phyloP scores from a whole-genome alignment of 169 alveolate species.

The Haemoproteus tartakovskyi region DNA sequence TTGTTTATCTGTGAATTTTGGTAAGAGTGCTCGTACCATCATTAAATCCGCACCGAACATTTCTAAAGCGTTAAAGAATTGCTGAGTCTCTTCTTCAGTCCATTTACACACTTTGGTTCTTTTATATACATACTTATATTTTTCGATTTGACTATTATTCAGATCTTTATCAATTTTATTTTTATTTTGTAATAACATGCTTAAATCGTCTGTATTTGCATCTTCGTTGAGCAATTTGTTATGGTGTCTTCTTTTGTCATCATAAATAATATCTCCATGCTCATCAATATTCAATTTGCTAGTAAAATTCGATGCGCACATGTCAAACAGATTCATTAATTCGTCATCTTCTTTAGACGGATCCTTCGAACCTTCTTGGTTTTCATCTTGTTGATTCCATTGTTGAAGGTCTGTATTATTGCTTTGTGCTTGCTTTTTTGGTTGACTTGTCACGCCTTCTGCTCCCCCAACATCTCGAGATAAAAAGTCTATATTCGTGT shows the following conservation, averaged over 20 bases:
- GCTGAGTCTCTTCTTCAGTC: slow-evolving; percentile 73
- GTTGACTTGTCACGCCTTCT: too few relatives aligned
- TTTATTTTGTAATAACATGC: slow-evolving; percentile 15
- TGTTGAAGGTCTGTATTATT: too few relatives aligned
- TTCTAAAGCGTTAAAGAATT: slow-evolving; percentile 74
- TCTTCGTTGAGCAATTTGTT: slow-evolving; percentile 17
- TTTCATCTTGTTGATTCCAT: too few relatives aligned
- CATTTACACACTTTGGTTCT: slow-evolving; percentile 69
- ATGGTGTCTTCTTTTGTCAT: slow-evolving; percentile 18
- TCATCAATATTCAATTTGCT: slow-evolving; percentile 46
- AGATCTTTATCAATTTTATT: slow-evolving; percentile 10
- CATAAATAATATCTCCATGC: slow-evolving; percentile 29
- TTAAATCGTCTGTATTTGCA: slow-evolving; percentile 6
- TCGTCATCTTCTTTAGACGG: too few relatives aligned
- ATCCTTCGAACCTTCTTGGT: too few relatives aligned
- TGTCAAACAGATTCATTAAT: slow-evolving; percentile 6
- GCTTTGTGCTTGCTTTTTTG: too few relatives aligned
- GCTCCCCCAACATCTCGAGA: too few relatives aligned
- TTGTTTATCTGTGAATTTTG: slow-evolving; percentile 75
- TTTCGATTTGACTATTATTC: slow-evolving; percentile 37
- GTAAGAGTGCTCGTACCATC: slow-evolving; percentile 74
- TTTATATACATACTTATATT: slow-evolving; percentile 74
- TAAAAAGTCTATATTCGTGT: too few relatives aligned
- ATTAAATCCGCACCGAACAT: slow-evolving; percentile 77
- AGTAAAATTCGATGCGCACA: neutral